Base-by-base conservation (phyloP, 2,329 filamentous ascomycete genomes). In the Coniochaeta sp. region DNA sequence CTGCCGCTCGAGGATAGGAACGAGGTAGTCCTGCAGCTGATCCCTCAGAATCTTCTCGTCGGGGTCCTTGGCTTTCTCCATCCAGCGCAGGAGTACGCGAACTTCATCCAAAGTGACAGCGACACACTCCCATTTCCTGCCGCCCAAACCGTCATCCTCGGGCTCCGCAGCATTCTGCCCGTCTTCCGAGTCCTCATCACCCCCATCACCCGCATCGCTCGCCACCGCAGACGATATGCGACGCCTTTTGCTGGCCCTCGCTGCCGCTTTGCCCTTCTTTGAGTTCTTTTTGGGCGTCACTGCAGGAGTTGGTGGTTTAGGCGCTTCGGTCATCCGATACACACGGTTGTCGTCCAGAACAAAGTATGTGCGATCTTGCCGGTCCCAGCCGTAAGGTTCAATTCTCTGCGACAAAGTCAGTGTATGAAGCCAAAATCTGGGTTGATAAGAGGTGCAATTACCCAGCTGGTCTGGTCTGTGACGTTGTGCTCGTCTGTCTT, bases 301-400 rank as follows among this genome's bases (percentile, higher is more conserved):
- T 2, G 80, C 72, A n/a, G 85, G 82, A 36, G 30, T 19, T 36
- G 86, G 84, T 28, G 89, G 82, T 62, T 96, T 19, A 22, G 86
- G 84, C 28, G 89, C 82, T 62, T 96, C 90, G n/a, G 90, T 91
- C 62, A 89, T 81, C 60, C 93, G 89, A 72, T 99, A 99, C 47
- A 99, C 79, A 63, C 95, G 85, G 68, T 97, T 96, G 71, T 99
- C 95, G 67, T 98, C 93, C 3, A 99, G 82, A 3, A 98, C 88
- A 69, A 89, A 96, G 71, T 98, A 96, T 38, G 87, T 87, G 40
- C 91, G 88, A 64, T 96, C 93, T 55, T 96, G 81, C 24, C 86
- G 82, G 72, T 99, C 95, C 86, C 91, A 98, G 10, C 95, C 95
- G 63, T 89, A 87, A 0, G 90, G 89, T 68, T 93, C 90, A 65